A percentile compares a stretch with the other conserved stretches of the same genome.
phyloP scores from a whole-genome alignment of 306 rosid species.

The Canavalia ensiformis region DNA sequence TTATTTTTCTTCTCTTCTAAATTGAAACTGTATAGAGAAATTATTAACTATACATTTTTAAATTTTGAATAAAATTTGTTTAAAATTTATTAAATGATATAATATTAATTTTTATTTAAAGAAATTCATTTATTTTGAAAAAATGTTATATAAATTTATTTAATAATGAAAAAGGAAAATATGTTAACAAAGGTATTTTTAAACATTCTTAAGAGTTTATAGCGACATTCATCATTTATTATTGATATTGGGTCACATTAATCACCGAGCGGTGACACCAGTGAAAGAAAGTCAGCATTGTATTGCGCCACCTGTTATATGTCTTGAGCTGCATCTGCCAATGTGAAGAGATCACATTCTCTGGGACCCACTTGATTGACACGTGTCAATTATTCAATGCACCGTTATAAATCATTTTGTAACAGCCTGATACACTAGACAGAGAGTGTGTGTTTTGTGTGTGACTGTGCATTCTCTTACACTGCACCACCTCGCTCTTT shows the following conservation, averaged over 20 bases:
- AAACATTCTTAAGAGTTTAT: background rate
- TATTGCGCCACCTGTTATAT: background rate
- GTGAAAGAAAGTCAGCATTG: background rate
- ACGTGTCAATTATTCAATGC: background rate
- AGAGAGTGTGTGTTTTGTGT: background rate
- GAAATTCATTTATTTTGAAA: background rate
- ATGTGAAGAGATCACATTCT: background rate
- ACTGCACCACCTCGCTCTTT: slow-evolving; percentile 40
- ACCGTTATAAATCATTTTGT: background rate
- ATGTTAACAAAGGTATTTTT: too few relatives aligned
- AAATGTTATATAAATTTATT: background rate
- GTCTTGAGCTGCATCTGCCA: too few relatives aligned
- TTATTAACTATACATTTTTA: too few relatives aligned
- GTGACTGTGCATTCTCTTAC: slow-evolving; percentile 36
- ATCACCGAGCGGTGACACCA: background rate
- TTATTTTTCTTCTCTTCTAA: too few relatives aligned
- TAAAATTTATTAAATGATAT: background rate
- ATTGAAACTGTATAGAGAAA: too few relatives aligned
- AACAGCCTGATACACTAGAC: slow-evolving; percentile 1
- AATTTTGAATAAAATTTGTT: background rate
- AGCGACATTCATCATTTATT: background rate
- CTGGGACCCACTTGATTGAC: background rate
- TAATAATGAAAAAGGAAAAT: background rate
- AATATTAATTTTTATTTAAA: background rate
- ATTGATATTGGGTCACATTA: background rate